Percentiles rank a stretch among this genome's conserved stretches.
These are phyloP conservation scores for Fonsecaea multimorphosa DNA, from an alignment of 2,329 filamentous ascomycete genomes.

Conservation along the genomic window DNA sequence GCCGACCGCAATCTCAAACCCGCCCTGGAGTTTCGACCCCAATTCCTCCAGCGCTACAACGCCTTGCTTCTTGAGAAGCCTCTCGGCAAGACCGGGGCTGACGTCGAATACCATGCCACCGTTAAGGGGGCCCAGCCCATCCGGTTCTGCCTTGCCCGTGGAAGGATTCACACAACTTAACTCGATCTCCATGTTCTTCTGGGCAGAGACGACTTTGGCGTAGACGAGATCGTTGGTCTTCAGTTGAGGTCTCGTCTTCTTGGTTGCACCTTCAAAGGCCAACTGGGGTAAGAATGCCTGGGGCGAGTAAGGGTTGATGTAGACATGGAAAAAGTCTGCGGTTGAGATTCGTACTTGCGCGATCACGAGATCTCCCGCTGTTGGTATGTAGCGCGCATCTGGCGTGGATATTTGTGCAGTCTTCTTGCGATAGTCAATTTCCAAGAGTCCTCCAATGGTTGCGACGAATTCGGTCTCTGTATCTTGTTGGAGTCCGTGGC, in stretches of 20 bases:
- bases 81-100: conserved; percentile 79
- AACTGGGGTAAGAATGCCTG: conserved; percentile 79
- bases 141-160: conserved; percentile 85
- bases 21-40: conserved; percentile 70
- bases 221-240: conserved; percentile 80
- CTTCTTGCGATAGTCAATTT: conserved; percentile 51
- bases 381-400: conserved; percentile 72
- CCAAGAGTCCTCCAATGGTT: conserved; percentile 46
- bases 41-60: conserved; percentile 80
- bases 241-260: conserved; percentile 86
- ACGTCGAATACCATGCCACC: conserved; percentile 87
- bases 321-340: conserved; percentile 79
- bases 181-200: conserved; percentile 85
- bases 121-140: conserved; percentile 81
- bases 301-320: conserved; percentile 68
- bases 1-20: conserved; percentile 92
- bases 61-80: conserved; percentile 70
- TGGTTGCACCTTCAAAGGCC: conserved; percentile 89
- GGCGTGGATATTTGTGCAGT: conserved; percentile 46
- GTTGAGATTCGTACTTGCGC: conserved; percentile 79
- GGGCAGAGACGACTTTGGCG: conserved; percentile 78
- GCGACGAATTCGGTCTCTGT: conserved; percentile 53
- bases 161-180: conserved; percentile 85
- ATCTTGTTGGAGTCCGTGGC: conserved; percentile 71
- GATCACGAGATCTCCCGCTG: conserved; percentile 83